These are phyloP conservation scores for Hyaloperonospora arabidopsidis DNA, from an alignment of 352 stramenopile genomes.

Conservation along the genomic window DNA sequence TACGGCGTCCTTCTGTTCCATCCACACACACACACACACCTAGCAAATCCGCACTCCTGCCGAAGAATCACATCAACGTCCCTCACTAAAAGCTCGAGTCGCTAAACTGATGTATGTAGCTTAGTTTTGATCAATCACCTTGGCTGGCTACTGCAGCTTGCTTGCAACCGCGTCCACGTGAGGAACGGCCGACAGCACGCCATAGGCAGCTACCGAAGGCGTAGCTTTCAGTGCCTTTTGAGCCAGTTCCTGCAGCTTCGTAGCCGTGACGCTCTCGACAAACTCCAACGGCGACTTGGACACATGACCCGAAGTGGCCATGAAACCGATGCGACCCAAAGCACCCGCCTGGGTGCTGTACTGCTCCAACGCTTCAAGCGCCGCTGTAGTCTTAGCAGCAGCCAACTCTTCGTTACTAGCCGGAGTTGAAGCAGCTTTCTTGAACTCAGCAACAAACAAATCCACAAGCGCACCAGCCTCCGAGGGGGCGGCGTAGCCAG, in stretches of 20 bases:
- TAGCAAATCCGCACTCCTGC: slow-evolving; percentile 17
- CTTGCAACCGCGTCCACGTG: slow-evolving; percentile 60
- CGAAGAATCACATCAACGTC: slow-evolving; percentile 21
- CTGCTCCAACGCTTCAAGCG: slow-evolving; percentile 33
- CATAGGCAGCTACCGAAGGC: slow-evolving; percentile 70
- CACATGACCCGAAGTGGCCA: slow-evolving; percentile 26
- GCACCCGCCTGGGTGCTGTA: slow-evolving; percentile 37
- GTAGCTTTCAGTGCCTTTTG: slow-evolving; percentile 64
- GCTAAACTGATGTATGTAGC: slow-evolving; percentile 30
- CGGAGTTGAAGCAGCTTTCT: slow-evolving; percentile 53
- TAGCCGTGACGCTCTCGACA: slow-evolving; percentile 43
- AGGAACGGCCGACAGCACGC: slow-evolving; percentile 60
- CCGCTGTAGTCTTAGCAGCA: slow-evolving; percentile 59
- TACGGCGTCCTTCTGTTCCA: slow-evolving; percentile 14
- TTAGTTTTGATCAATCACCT: slow-evolving; percentile 27
- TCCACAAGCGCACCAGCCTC: slow-evolving; percentile 58
- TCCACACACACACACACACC: slow-evolving; percentile 9
- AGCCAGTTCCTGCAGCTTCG: slow-evolving; percentile 68
- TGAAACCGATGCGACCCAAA: slow-evolving; percentile 36
- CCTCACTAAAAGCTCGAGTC: slow-evolving; percentile 19
- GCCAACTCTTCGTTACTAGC: slow-evolving; percentile 65
- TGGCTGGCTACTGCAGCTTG: slow-evolving; percentile 70
- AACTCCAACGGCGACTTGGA: slow-evolving; percentile 39
- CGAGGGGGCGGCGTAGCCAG: slow-evolving; percentile 42
- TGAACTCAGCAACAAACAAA: slow-evolving; percentile 64